Evolutionary conservation across 305 asterid genomes (phyloP), one percentile per base, ranked within the genome.

Genomic region (Fraxinus platypoda): DNA sequence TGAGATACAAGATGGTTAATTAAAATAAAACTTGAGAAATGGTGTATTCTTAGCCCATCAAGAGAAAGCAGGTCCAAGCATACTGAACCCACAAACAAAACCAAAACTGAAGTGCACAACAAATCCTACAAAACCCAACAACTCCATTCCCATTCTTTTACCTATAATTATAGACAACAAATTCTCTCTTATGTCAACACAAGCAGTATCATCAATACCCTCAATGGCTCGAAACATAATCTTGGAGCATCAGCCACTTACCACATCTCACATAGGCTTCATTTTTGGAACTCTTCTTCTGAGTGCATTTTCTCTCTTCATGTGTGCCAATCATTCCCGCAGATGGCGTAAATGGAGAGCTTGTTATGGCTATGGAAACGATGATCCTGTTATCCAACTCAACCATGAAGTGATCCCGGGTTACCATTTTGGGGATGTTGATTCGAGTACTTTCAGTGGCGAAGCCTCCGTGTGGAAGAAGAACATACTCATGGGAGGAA

Each of bases 401-500:
- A 89, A 90, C 85, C 90, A 75, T 2, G 91, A 85, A 74, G 86
- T 83, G 76, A 80, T 88, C 25, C 78, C 85, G 12, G 89, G 85
- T 28, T 86, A 83, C 87, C 84, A 85, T 46, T 82, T 78, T 15
- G 96, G 81, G 30, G 95, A 91, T 23, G 85, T 34, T 31, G 97
- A 93, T 81, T 92, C 82, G 3, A 87, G 79, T 78, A 83, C 88
- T 28, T 82, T 76, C 46, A 92, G 91, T 11, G 90, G 91, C 0
- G 98, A 91, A 23, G 90, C 86, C 76, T 77, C 95, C 0, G 87
- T 95, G 4, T 95, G 99, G 98, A 89, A 90, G 91, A 95, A 93
- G 89, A 92, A 91, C 81, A 92, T 94, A 75, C 90, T 94, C 46
- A 95, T 94, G 98, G 99, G 99, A 82, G 97, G 97, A 3, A 93